Evolutionary conservation across 2,329 filamentous ascomycete species (phyloP).

Genomic region (Colletotrichum limetticola): DNA sequence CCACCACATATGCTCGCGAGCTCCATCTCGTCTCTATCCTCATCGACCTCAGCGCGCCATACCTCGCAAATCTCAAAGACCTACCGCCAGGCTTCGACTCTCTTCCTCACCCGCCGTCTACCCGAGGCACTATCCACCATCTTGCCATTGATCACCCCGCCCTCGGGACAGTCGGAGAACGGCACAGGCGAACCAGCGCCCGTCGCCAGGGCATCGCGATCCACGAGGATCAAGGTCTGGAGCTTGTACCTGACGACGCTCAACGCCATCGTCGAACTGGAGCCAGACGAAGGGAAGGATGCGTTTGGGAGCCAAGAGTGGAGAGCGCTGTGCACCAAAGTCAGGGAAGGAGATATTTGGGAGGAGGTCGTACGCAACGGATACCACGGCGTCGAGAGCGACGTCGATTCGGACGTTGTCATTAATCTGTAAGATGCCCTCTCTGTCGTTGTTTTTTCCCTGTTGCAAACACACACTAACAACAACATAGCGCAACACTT

Average conservation of each 20-base stretch:
- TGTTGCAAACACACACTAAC: conserved; percentile 9
- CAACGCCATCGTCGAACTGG: conserved; percentile 90
- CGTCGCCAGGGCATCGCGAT: conserved; percentile 81
- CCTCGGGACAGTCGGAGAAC: conserved; percentile 58
- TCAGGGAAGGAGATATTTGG: conserved; percentile 93
- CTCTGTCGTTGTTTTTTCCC: not conserved
- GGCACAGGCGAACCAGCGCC: conserved; percentile 70
- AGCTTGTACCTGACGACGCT: conserved; percentile 94
- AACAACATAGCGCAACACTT: conserved; percentile 77
- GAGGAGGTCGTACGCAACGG: conserved; percentile 89
- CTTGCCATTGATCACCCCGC: conserved; percentile 80
- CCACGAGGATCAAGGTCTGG: conserved; percentile 94
- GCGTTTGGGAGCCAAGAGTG: conserved; percentile 88
- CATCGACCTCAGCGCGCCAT: conserved; percentile 69
- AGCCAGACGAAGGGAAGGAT: conserved; percentile 88
- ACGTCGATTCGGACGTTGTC: conserved; percentile 94
- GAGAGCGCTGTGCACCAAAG: conserved; percentile 83
- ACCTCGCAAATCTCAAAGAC: conserved; percentile 86
- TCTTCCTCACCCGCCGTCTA: conserved; percentile 93
- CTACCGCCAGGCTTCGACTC: conserved; percentile 92
- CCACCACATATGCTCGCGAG: conserved; percentile 66
- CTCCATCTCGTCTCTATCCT: conserved; percentile 76
- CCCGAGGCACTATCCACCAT: conserved; percentile 90
- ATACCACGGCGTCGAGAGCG: conserved; percentile 88
- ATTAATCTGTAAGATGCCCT: conserved; percentile 76